Base-by-base conservation (phyloP, 2,329 filamentous ascomycete genomes). In the Colletotrichum salicis region DNA sequence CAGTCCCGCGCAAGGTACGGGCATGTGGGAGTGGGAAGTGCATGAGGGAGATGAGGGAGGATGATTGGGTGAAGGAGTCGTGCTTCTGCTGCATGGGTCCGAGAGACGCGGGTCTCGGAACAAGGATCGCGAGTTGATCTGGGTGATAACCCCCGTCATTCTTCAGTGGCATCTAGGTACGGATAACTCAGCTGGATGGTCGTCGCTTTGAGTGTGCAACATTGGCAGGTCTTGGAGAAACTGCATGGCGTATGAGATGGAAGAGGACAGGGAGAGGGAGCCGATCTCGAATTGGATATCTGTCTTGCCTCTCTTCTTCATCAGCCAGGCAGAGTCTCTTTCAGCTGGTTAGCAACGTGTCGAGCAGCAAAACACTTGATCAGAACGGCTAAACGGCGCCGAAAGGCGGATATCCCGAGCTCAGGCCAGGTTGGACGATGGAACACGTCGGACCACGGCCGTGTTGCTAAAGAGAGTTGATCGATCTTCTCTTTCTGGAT, bases 1-100 rank as follows among this genome's bases (percentile, higher is more conserved):
- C 41, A 48, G 45, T 70, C 45, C 59, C 69, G 65, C 60, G 54
- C 69, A 68, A 68, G 57, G 64, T 56, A 64, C 54, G 54, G 63
- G 37, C 64, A 67, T 70, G 62, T 67, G 62, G 55, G 64, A 61
- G 63, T 56, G 56, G 63, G 63, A 33, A 61, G 63, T 35, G 27
- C 56, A 63, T 33, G 15, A 31, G 48, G 57, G 51, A 11, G 35
- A 52, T 24, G 31, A 54, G 11, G 12, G 67, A 13, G 22, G 51
- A 13, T 61, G 63, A 70, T 70, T 57, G 63, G 63, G 64, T 55
- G 45, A 65, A 59, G 54, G 24, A 51, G 37, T 15, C 37, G 37
- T 29, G 13, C 22, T 45, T 35, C 29, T 61, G 48, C 37, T 55
- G 31, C 60, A 58, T 67, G 68, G 68, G 68, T 58, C 64, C 57